Percentiles rank a stretch among this genome's conserved stretches.
Conservation (phyloP, 139 green algal genomes). For the Chlamydomonas asymmetrica region DNA sequence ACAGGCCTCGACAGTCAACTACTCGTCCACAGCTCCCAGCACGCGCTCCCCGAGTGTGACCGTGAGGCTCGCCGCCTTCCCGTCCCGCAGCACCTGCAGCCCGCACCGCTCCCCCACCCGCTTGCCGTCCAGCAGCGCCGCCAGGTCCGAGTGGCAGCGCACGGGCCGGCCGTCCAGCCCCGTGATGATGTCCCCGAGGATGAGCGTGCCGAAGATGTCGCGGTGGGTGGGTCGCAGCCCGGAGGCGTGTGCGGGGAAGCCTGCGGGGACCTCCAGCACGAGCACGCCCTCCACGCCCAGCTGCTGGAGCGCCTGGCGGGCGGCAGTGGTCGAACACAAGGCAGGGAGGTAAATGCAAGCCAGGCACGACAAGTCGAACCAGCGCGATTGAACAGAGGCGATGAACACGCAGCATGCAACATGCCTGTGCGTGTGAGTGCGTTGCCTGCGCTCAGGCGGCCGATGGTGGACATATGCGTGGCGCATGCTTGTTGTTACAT, state of each 20-base stretch:
- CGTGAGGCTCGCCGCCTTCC: constrained; percentile 52
- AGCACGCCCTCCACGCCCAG: constrained; percentile 73
- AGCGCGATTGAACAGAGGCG: no score
- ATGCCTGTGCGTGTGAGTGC: no score
- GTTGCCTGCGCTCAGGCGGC: no score
- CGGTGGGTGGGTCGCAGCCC: constrained; percentile 70
- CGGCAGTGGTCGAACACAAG: background rate
- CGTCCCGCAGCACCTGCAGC: constrained; percentile 57
- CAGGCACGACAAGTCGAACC: no score
- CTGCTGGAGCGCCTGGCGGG: constrained; percentile 52
- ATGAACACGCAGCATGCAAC: no score
- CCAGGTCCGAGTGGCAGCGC: constrained; percentile 54
- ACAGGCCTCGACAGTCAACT: no score
- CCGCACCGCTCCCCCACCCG: constrained; percentile 57
- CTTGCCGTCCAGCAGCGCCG: constrained; percentile 63
- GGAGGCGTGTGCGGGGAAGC: constrained; percentile 59
- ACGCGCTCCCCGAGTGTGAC: constrained; percentile 48
- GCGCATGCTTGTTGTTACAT: no score
- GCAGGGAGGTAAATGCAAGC: no score
- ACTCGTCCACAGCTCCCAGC: no score
- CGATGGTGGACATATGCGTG: no score
- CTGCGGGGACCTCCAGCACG: constrained; percentile 71
- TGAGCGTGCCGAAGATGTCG: constrained; percentile 83
- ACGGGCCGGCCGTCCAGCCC: constrained; percentile 41
- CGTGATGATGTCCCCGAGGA: constrained; percentile 57